Percentiles rank a stretch among this genome's conserved stretches.
phyloP scores from a whole-genome alignment of 352 stramenopile species.

The Phytophthora vignae region DNA sequence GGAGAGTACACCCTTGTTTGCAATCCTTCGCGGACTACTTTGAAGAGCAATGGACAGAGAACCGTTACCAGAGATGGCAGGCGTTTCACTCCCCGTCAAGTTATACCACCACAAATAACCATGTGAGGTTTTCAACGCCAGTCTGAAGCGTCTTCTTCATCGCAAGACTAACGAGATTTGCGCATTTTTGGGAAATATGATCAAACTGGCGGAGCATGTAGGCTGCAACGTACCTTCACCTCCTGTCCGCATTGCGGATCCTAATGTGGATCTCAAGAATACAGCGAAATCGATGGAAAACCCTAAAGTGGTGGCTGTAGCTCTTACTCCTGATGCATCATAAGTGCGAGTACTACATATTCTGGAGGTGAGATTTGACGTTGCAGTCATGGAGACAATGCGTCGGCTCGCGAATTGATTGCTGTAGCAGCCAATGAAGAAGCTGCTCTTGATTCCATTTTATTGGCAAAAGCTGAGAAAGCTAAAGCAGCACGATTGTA shows the following conservation, averaged over 20 bases:
- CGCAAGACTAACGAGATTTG: neutral
- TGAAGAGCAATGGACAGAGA: slow-evolving; percentile 12
- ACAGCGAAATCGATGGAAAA: slow-evolving; percentile 22
- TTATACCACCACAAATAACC: slow-evolving; percentile 16
- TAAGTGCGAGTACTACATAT: slow-evolving; percentile 15
- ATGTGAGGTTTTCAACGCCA: slow-evolving; percentile 11
- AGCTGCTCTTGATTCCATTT: neutral
- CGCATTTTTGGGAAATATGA: neutral
- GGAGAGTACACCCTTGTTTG: neutral
- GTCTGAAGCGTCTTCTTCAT: slow-evolving; percentile 8
- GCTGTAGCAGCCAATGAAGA: neutral
- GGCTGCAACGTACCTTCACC: neutral
- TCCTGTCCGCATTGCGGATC: neutral
- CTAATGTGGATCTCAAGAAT: slow-evolving; percentile 14
- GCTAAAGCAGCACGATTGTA: slow-evolving; percentile 6
- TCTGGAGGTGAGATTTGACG: slow-evolving; percentile 13
- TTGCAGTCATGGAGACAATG: neutral
- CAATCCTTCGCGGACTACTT: slow-evolving; percentile 2
- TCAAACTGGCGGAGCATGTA: neutral
- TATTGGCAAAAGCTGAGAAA: slow-evolving; percentile 8
- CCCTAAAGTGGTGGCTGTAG: slow-evolving; percentile 4
- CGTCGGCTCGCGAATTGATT: neutral
- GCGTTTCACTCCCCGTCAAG: slow-evolving; percentile 3
- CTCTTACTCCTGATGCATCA: neutral
- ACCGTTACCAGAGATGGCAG: slow-evolving; percentile 13